Conservation (phyloP, 345 rosid species). For the Murraya koenigii region DNA sequence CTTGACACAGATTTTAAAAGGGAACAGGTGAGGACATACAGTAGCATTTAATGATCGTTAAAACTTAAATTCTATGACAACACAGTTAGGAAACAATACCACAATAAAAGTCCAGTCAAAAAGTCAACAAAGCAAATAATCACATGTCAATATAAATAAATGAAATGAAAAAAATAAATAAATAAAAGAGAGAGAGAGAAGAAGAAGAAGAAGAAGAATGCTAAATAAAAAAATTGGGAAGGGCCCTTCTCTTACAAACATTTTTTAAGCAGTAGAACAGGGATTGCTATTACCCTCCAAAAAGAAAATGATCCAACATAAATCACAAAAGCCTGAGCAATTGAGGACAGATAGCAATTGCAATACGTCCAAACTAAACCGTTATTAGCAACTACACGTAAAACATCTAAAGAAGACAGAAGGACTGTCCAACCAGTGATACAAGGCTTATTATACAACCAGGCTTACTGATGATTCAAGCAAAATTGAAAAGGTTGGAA, state of each 20-base stretch:
- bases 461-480: background rate
- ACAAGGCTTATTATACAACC: background rate
- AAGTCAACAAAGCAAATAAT: background rate
- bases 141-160: background rate
- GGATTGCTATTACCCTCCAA: background rate
- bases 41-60: background rate
- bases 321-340: background rate
- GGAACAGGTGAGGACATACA: conserved; percentile 33
- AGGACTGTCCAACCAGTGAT: background rate
- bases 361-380: background rate
- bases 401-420: background rate
- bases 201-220: background rate
- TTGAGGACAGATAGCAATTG: background rate
- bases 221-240: background rate
- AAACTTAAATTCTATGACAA: background rate
- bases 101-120: background rate
- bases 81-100: background rate
- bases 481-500: background rate
- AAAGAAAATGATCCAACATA: background rate
- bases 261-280: background rate
- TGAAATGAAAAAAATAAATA: too few relatives aligned
- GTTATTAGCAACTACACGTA: background rate
- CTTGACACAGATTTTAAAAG: conserved; percentile 50
- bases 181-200: background rate
- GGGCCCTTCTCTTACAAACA: background rate